These are phyloP conservation scores for Parmelia sp. DNA, from an alignment of 495 filamentous ascomycete species.

Conservation along the genomic window DNA sequence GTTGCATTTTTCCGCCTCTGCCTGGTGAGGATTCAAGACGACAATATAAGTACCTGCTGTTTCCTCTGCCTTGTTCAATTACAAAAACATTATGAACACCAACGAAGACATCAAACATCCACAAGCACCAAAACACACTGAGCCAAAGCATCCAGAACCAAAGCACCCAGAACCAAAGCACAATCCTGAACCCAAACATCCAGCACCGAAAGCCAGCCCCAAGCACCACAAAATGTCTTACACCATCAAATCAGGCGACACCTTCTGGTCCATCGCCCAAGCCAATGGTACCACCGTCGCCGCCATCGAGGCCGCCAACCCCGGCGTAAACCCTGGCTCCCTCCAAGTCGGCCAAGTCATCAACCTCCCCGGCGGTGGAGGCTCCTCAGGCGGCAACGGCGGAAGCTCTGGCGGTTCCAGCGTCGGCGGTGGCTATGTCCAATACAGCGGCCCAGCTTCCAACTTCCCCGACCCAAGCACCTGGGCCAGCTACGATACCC, in stretches of 20 bases:
- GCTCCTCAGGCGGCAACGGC: background rate
- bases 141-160: background rate
- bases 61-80: background rate
- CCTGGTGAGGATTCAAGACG: background rate
- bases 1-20: background rate
- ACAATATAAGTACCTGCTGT: background rate
- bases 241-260: slow-evolving; percentile 17
- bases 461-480: slow-evolving; percentile 10
- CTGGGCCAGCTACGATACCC: slow-evolving; percentile 17
- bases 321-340: slow-evolving; percentile 12
- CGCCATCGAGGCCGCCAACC: slow-evolving; percentile 16
- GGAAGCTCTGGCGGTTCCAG: slow-evolving; percentile 5
- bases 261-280: slow-evolving; percentile 17
- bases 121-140: background rate
- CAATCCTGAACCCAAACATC: background rate
- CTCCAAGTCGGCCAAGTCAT: slow-evolving; percentile 22
- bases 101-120: background rate
- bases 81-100: background rate
- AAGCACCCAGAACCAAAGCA: background rate
- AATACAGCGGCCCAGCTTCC: slow-evolving; percentile 11
- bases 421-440: slow-evolving; percentile 13
- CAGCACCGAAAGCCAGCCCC: background rate
- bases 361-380: slow-evolving; percentile 9
- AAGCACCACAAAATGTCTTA: slow-evolving; percentile 6
- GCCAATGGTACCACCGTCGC: slow-evolving; percentile 9